Conservation (phyloP, 1,284 basidiomycete genomes). For the Xanthoconium separans region DNA sequence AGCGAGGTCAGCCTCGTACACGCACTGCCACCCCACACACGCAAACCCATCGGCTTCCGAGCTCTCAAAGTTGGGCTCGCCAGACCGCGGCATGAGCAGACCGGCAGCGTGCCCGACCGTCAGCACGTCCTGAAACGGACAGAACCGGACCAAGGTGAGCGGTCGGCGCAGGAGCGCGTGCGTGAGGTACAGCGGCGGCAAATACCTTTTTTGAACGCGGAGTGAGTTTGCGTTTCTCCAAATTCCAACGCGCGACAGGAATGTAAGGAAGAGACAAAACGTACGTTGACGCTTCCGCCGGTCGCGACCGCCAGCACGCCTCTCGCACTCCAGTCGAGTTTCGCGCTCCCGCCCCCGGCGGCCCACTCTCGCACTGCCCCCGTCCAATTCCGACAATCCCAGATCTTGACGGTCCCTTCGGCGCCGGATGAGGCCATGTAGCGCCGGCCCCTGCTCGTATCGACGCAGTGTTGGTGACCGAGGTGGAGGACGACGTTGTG, state of each 20-base stretch:
- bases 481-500: constrained; percentile 91
- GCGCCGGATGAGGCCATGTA: constrained; percentile 91
- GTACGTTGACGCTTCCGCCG: constrained; percentile 81
- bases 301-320: constrained; percentile 83
- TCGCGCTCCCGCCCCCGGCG: constrained; percentile 58
- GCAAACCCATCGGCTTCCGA: constrained; percentile 77
- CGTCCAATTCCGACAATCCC: constrained; percentile 97
- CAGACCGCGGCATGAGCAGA: constrained; percentile 86
- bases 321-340: constrained; percentile 77
- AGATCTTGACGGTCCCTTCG: constrained; percentile 90
- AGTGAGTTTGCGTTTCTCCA: too few species aligned
- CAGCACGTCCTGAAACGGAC: constrained; percentile 92
- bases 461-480: constrained; percentile 90
- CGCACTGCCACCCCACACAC: neutral
- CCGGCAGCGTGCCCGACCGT: constrained; percentile 76
- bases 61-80: constrained; percentile 95
- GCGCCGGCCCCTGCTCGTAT: constrained; percentile 79
- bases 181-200: constrained; percentile 83
- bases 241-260: too few species aligned
- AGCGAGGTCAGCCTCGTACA: neutral
- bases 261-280: constrained; percentile 15
- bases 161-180: constrained; percentile 74
- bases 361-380: constrained; percentile 82
- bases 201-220: constrained; percentile 63
- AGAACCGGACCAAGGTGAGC: constrained; percentile 72